Base-by-base conservation (phyloP, 1,284 basidiomycete genomes). In the Moesziomyces sp. region DNA sequence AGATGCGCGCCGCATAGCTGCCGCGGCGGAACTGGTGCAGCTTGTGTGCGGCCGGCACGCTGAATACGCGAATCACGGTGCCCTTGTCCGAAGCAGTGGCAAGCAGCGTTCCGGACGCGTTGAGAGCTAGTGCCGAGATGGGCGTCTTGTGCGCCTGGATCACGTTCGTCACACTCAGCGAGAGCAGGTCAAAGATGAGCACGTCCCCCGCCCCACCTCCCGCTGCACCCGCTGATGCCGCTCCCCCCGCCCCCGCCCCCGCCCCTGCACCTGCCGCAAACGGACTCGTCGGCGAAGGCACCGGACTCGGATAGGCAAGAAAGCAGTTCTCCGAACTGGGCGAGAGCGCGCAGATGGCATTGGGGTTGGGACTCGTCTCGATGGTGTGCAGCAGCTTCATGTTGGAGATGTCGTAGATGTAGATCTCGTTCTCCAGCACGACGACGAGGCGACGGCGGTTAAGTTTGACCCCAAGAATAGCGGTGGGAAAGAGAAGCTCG, bases 361-460 rank as follows among this genome's bases (percentile, higher is more conserved):
- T 91, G 2, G 95, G 93, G 84, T 99, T 99, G 0, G 93, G 90
- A 16, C 92, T 92, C 0, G 96, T 99, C 87, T 99, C 97, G 60
- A 99, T 96, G 50, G 97, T 97, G 84, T 98, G 96, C 46, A 97
- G 86, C 33, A 99, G 88, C 78, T 95, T 92, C 96, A 99, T 98
- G 78, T 97, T 99, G 65, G 92, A 93, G 79, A 99, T 98, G 83
- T 99, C 96, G 83, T 99, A 99, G 60, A 98, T 94, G 86, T 98
- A 99, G 64, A 99, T 97, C 85, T 98, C 94, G 45, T 90, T 89
- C 83, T 97, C 95, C 56, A 99, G 89, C 8, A 99, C 92, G 68
- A 99, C 96, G 40, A 98, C 93, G 23, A 99, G 89, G 0, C 94
- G 91, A 86, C 97, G 94, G 59, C 97, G 89, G 86, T 99, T 99